Conservation (phyloP, 768 basidiomycete genomes). For the Leccinum longicurvipes region DNA sequence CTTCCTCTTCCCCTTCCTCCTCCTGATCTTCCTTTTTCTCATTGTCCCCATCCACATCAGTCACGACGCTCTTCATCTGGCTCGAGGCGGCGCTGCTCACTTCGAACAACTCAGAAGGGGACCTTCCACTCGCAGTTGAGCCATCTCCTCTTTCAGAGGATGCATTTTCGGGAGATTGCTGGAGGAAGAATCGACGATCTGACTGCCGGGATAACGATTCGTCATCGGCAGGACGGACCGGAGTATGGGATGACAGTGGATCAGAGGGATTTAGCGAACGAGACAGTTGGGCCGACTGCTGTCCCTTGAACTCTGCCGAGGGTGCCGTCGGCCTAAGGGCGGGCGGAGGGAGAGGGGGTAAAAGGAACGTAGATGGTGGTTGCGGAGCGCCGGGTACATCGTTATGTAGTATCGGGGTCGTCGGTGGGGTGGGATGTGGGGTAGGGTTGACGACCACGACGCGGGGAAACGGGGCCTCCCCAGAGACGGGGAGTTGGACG, state of each 20-base stretch:
- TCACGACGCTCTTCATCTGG: conserved; percentile 21
- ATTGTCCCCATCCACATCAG: conserved; percentile 17
- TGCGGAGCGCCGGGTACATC: conserved; percentile 20
- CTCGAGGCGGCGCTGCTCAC: conserved; percentile 37
- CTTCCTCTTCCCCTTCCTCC: conserved; percentile 13
- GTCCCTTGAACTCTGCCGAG: not conserved
- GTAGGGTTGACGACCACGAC: conserved; percentile 75
- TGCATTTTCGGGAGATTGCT: conserved; percentile 39
- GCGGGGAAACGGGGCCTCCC: conserved; percentile 41
- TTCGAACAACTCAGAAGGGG: conserved; percentile 31
- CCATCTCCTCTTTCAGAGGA: conserved; percentile 36
- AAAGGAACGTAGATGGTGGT: conserved; percentile 25
- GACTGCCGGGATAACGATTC: conserved; percentile 34
- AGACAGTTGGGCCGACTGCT: conserved; percentile 21
- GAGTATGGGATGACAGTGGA: not conserved
- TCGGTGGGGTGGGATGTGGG: conserved; percentile 75
- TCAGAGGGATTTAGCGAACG: conserved; percentile 6
- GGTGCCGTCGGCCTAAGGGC: conserved; percentile 7
- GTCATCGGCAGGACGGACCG: conserved; percentile 12
- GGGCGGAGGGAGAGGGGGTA: conserved; percentile 31
- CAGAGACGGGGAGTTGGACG: conserved; percentile 26
- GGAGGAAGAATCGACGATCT: conserved; percentile 45
- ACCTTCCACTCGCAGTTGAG: conserved; percentile 33
- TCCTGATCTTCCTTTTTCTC: conserved; percentile 19
- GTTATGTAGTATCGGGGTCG: conserved; percentile 50